Conservation (phyloP, 1,284 basidiomycete species). For the Rhodotorula glutinis region DNA sequence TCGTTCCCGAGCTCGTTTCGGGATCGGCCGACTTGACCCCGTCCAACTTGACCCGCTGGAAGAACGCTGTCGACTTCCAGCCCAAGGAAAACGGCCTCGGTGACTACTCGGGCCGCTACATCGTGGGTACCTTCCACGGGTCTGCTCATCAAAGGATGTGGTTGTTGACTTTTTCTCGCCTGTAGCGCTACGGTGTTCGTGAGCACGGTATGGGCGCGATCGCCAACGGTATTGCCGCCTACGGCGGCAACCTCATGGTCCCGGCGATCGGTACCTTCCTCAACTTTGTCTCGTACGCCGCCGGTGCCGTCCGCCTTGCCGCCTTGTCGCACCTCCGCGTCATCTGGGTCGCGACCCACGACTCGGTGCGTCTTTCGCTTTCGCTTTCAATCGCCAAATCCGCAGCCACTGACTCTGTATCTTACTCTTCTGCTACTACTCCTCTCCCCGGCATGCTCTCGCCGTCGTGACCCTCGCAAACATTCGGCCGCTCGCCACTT, state of each 20-base stretch:
- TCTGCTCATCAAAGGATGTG: too few relatives aligned
- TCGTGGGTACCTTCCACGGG: too few relatives aligned
- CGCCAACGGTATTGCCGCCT: conserved; percentile 55
- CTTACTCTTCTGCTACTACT: conserved; percentile 49
- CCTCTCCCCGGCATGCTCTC: conserved; percentile 48
- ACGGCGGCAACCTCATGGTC: conserved; percentile 42
- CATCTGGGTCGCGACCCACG: conserved; percentile 77
- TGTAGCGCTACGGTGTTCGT: conserved; percentile 76
- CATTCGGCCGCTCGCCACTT: neutral
- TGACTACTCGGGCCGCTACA: conserved; percentile 79
- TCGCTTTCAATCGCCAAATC: neutral
- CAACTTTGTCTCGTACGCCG: conserved; percentile 90
- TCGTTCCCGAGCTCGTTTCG: conserved; percentile 64
- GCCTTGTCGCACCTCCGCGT: conserved; percentile 86
- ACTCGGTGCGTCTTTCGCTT: conserved; percentile 41
- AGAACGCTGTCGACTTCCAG: conserved; percentile 85
- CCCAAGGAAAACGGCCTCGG: conserved; percentile 79
- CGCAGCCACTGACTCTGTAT: too few relatives aligned
- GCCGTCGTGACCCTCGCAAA: neutral
- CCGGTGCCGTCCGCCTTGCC: conserved; percentile 84
- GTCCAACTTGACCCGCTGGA: conserved; percentile 60
- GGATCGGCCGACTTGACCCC: conserved; percentile 43
- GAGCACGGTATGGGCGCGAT: conserved; percentile 97
- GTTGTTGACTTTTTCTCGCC: neutral
- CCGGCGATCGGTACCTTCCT: conserved; percentile 47